phyloP scores from a whole-genome alignment of 169 alveolate genomes.

The Eimeria acervulina region DNA sequence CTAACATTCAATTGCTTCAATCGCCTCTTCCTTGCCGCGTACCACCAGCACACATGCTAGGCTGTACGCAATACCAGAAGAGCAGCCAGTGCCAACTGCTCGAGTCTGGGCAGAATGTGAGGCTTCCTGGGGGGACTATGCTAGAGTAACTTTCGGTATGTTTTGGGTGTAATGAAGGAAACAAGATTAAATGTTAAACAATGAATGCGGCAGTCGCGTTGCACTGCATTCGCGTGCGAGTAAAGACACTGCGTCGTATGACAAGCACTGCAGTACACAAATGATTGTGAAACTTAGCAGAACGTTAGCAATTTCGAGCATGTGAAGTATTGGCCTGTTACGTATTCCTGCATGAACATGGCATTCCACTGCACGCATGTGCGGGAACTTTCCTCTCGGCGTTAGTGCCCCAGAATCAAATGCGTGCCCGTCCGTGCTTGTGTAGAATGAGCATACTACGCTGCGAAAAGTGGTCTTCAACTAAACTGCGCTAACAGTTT shows the following conservation, averaged over 20 bases:
- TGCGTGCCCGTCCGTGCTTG: background rate
- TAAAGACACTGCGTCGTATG: background rate
- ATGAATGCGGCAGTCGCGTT: background rate
- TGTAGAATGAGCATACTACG: background rate
- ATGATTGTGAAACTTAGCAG: background rate
- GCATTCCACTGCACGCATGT: background rate
- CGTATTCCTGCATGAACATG: background rate
- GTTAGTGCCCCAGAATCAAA: background rate
- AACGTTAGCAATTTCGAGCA: background rate
- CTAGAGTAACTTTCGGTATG: background rate
- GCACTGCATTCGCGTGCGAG: background rate
- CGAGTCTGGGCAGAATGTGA: background rate
- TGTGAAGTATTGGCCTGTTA: background rate
- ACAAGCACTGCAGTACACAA: background rate
- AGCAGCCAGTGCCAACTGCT: background rate
- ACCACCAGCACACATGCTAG: background rate
- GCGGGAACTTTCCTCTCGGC: background rate
- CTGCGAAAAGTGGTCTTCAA: background rate
- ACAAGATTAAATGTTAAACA: background rate
- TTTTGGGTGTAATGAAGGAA: background rate
- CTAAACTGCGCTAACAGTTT: background rate
- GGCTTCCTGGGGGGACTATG: too few species aligned
- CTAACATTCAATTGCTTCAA: background rate
- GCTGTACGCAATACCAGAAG: background rate
- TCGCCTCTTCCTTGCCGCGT: background rate